Evolutionary conservation across 2,329 filamentous ascomycete genomes (phyloP), one percentile per base, ranked within the genome.

Genomic region (Colletotrichum caudatum): DNA sequence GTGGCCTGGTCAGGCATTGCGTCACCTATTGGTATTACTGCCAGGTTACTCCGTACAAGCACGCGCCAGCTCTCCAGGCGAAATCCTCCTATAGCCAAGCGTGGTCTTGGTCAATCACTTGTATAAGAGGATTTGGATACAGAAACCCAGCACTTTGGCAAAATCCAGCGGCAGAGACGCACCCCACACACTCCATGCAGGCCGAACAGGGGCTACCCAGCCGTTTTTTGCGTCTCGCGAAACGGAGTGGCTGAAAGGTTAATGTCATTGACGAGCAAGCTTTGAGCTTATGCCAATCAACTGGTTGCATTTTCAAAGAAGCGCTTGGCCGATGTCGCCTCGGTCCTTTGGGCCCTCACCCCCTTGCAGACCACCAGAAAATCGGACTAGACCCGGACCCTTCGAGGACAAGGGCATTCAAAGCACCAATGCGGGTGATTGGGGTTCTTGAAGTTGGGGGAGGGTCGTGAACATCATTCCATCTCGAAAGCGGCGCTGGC

Each of bases 251-350:
- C 61, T 71, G 66, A 72, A 72, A 72, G 66, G 66, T 66, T 66
- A 73, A 74, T 74, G 73, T 72, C 73, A 72, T 66, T 64, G 59
- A 72, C 51, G 48, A 60, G 63, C 54, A 64, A 74, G 71, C 73
- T 73, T 64, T 53, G 37, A 69, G 73, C 71, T 69, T 65, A 51
- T 51, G 62, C 73, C 71, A 74, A 74, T 73, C 73, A 74, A 16
- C 64, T 59, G 46, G 46, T 58, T 64, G 67, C n/a, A 73, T 73
- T 74, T 74, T 74, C 71, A 73, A 74, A 73, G 68, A 72, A 29
- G 67, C 68, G 70, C 64, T 71, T 71, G 71, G 73, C 71, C 71
- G 71, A 73, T 73, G 71, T 73, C 73, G 73, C 71, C 64, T 73
- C 59, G 50, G 59, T 56, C 14, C 39, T 69, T 60, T 37, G 39